Base-by-base conservation (phyloP, 140 eudicot genomes). In the Oenanthe javanica region DNA sequence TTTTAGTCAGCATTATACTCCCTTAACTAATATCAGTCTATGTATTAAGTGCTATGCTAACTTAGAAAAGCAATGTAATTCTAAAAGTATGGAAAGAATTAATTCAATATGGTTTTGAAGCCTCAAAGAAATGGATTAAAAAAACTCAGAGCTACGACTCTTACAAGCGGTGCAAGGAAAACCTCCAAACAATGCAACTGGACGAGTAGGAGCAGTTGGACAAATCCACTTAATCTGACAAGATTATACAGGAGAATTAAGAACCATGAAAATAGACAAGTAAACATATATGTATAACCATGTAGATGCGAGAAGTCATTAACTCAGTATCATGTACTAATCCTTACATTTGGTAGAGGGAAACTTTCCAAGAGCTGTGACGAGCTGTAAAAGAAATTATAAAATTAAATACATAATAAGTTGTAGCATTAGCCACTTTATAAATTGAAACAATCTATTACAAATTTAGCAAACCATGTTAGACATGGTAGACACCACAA, bases 101-200 rank as follows among this genome's bases (percentile, higher is more conserved):
- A 13, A 23, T 25, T 11, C 38, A 75, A 75, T 13, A 49, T 23
- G 19, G 55, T 46, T 18, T 67, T 40, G 9, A 50, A 63, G 59
- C 59, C 51, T 18, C 64, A 13, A 67, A 79, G 57, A 63, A 11
- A 9, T 36, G 11, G 3, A 48, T 42, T 46, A 31, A 31, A 6
- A 15, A 70, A 42, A 55, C 69, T 64, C 16, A 4, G 67, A 82
- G 64, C 78, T 49, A 75, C 6, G 18, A 75, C 49, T 75, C 97
- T 87, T 89, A 94, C 97, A 94, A 80, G 98, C 98, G 79, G 92
- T 90, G 82, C 96, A 94, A 71, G 98, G 97, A 83, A 92, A 94
- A 79, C 98, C 98, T 14, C 98, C 98, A 84, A 90, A 92, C 81
- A 92, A 76, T 76, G 96, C 85, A 80, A 94, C 81, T 75, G 98